A percentile compares a stretch with the other conserved stretches of the same genome.
These are phyloP conservation scores for Rauvolfia tetraphylla DNA, from an alignment of 257 asterid species.

Conservation along the genomic window DNA sequence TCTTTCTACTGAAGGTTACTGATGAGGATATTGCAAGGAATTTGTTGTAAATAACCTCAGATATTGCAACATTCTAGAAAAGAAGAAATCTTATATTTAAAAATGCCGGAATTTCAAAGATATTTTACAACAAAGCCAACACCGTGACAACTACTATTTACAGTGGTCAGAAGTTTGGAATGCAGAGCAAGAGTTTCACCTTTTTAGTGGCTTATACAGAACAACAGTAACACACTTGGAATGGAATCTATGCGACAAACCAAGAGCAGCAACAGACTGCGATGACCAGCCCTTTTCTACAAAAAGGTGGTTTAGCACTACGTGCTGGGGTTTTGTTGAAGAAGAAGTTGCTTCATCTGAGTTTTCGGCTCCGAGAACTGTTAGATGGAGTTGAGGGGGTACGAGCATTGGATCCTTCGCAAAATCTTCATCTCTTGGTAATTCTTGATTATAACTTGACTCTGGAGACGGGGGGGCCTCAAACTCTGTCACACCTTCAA, in stretches of 20 bases:
- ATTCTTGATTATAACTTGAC: slow-evolving; percentile 60
- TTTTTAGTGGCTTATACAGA: slow-evolving; percentile 81
- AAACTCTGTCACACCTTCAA: slow-evolving; percentile 68
- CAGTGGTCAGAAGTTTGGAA: neutral
- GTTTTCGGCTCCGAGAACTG: slow-evolving; percentile 41
- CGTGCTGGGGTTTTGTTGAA: slow-evolving; percentile 64
- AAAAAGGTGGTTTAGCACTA: slow-evolving; percentile 83
- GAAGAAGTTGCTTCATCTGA: slow-evolving; percentile 34
- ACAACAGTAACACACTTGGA: slow-evolving; percentile 86
- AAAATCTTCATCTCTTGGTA: slow-evolving; percentile 69
- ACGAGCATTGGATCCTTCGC: slow-evolving; percentile 67
- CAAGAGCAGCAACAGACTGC: slow-evolving; percentile 74
- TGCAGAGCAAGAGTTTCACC: slow-evolving; percentile 31
- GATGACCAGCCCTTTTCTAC: slow-evolving; percentile 69
- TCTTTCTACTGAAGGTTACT: too few relatives aligned
- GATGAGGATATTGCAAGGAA: too few relatives aligned
- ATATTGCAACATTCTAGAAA: neutral
- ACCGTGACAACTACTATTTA: neutral
- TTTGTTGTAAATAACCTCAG: neutral
- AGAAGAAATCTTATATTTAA: neutral
- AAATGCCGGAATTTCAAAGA: neutral
- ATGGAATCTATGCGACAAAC: slow-evolving; percentile 72
- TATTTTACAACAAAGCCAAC: slow-evolving; percentile 6
- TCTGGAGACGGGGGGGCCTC: slow-evolving; percentile 91
- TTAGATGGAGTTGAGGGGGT: slow-evolving; percentile 72